phyloP scores from a whole-genome alignment of 352 stramenopile genomes.

The Pythium guiyangense region DNA sequence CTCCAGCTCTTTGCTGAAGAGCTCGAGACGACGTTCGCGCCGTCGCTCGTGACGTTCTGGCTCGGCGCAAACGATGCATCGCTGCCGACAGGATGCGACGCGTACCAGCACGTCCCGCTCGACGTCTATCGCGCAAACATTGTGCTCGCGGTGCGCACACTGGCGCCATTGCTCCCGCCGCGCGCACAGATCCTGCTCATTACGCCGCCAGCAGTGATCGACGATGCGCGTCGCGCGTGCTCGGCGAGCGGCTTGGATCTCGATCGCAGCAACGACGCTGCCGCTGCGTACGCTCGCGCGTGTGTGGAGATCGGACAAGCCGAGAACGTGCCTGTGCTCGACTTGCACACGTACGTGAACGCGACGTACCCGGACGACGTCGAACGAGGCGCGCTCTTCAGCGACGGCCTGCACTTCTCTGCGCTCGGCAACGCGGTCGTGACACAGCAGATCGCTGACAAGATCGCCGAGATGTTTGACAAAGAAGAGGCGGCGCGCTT shows the following conservation, averaged over 20 bases:
- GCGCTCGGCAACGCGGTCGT: slow-evolving; percentile 41
- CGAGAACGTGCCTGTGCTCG: slow-evolving; percentile 26
- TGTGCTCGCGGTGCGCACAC: slow-evolving; percentile 19
- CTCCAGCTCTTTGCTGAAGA: slow-evolving; percentile 34
- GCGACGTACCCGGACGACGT: slow-evolving; percentile 13
- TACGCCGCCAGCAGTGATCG: slow-evolving; percentile 50
- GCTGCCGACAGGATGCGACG: slow-evolving; percentile 14
- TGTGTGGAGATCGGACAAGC: slow-evolving; percentile 33
- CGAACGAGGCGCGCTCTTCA: slow-evolving; percentile 29
- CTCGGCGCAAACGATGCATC: slow-evolving; percentile 70
- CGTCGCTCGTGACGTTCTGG: slow-evolving; percentile 57
- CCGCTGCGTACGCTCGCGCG: slow-evolving; percentile 35
- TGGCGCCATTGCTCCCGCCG: slow-evolving; percentile 14
- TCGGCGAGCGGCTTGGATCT: slow-evolving; percentile 9
- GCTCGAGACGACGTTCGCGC: slow-evolving; percentile 22
- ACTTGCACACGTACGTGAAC: slow-evolving; percentile 50
- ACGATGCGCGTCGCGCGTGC: slow-evolving; percentile 19
- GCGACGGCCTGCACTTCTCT: slow-evolving; percentile 58
- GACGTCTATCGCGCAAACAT: slow-evolving; percentile 42
- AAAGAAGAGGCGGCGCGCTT: slow-evolving; percentile 22
- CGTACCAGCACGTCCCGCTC: slow-evolving; percentile 42
- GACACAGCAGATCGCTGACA: slow-evolving; percentile 26
- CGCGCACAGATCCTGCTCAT: slow-evolving; percentile 42
- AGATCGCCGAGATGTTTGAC: slow-evolving; percentile 20
- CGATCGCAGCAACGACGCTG: slow-evolving; percentile 37